Conservation (phyloP, 1,284 basidiomycete species). For the Puccinia polysora region DNA sequence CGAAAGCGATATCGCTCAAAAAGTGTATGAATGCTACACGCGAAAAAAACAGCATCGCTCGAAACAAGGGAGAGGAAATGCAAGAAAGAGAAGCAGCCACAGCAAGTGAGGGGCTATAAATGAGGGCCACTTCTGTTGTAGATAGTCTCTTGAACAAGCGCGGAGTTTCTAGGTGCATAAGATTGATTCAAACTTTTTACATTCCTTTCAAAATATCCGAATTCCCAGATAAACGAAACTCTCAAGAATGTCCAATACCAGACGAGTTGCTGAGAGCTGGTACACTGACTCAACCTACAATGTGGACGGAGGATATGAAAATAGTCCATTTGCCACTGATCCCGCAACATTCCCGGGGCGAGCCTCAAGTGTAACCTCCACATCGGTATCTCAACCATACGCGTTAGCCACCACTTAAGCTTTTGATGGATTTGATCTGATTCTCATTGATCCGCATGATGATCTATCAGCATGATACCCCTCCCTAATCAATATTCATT, state of each 20-base stretch:
- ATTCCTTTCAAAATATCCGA: too few relatives aligned
- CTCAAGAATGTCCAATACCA: neutral
- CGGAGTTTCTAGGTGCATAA: too few relatives aligned
- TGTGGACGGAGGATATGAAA: constrained; percentile 1
- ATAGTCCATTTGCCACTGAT: constrained; percentile 14
- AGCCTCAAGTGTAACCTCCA: neutral
- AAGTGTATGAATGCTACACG: too few relatives aligned
- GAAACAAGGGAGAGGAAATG: too few relatives aligned
- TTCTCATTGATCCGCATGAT: neutral
- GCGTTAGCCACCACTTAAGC: neutral
- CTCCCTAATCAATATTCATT: constrained; percentile 1
- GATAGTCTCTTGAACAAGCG: too few relatives aligned
- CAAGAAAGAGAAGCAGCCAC: too few relatives aligned
- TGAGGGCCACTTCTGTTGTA: too few relatives aligned
- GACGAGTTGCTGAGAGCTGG: constrained; percentile 9
- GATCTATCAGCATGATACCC: constrained; percentile 8
- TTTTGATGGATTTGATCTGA: neutral
- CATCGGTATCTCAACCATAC: constrained; percentile 13
- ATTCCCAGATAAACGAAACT: neutral
- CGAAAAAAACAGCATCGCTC: too few relatives aligned
- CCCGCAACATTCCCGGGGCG: neutral
- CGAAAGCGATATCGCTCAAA: too few relatives aligned
- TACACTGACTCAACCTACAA: constrained; percentile 13
- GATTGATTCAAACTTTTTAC: too few relatives aligned
- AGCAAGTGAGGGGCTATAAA: too few relatives aligned